phyloP scores from a whole-genome alignment of 768 basidiomycete genomes.

The Lyophyllum shimeji region DNA sequence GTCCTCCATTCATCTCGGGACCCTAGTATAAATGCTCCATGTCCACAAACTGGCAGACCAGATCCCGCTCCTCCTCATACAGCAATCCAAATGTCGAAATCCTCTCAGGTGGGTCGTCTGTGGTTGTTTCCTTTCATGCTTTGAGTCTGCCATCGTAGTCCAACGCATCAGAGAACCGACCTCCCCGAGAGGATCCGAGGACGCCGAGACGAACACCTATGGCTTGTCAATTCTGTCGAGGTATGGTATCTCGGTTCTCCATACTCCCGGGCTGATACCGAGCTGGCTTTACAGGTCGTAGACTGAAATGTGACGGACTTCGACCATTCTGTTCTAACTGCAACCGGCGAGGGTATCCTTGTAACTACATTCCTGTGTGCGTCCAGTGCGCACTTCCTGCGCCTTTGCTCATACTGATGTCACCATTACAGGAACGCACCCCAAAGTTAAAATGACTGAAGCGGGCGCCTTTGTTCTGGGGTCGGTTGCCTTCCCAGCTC shows the following conservation, averaged over 20 bases:
- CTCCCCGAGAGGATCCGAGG: slow-evolving; percentile 12
- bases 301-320: slow-evolving; percentile 70
- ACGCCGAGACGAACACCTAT: slow-evolving; percentile 54
- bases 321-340: slow-evolving; percentile 69
- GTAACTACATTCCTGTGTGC: slow-evolving; percentile 67
- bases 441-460: background rate
- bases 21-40: slow-evolving; percentile 1
- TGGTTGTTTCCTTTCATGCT: background rate
- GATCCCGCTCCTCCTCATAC: background rate
- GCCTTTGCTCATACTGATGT: background rate
- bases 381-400: slow-evolving; percentile 23
- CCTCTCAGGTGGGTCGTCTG: slow-evolving; percentile 9
- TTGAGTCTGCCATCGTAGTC: background rate
- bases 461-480: background rate
- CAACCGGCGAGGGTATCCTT: slow-evolving; percentile 55
- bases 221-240: slow-evolving; percentile 76
- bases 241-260: slow-evolving; percentile 29
- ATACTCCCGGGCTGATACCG: background rate
- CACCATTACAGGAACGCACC: background rate
- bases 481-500: background rate
- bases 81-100: slow-evolving; percentile 13
- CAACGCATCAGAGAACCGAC: slow-evolving; percentile 4
- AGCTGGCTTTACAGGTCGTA: slow-evolving; percentile 47
- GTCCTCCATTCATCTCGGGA: slow-evolving; percentile 8
- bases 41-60: background rate